Base-by-base conservation (phyloP, 2,329 filamentous ascomycete genomes). In the Aspergillus pseudonomiae region DNA sequence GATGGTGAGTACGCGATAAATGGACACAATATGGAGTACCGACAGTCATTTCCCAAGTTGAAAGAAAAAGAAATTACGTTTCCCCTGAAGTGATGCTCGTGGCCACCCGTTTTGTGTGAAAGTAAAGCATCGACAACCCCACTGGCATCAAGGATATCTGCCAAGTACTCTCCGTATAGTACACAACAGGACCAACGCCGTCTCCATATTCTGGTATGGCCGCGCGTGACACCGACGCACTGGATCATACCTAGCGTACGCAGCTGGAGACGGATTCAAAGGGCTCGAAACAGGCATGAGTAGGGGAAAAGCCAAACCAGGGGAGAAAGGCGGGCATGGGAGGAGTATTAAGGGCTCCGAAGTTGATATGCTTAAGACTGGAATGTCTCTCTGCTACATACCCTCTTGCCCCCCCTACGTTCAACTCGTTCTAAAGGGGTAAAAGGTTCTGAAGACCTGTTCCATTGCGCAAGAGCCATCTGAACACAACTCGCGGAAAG, bases 401-500 rank as follows among this genome's bases (percentile, higher is more conserved):
- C 48, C 5, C 28, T 45, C 19, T 21, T 12, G 21, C 14, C 19
- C 43, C 34, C 48, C 61, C 61, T 39, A 43, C 41, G n/a, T 57
- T 45, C 19, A 36, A 21, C 19, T 16, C 34, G 12, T 50, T 50
- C 55, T 41, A 46, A 62, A 46, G 55, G 60, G 60, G 55, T 16
- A 53, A 53, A 41, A 52, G 46, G 36, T 9, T 36, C 28, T 12
- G 32, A 28, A n/a, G 39, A 24, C 32, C 36, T 53, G 56, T 24
- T 19, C 50, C 39, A 21, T 30, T 16, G 26, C 14, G 28, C 41
- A 50, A 26, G 34, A 16, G 34, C 45, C 45, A 53, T 60, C 60
- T 41, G 57, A 55, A 60, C 50, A 63, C 57, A 39, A 43, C 30
- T 30, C 28, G 61, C 52, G 61, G 61, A 58, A 57, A 26, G 58